phyloP scores from a whole-genome alignment of 768 basidiomycete genomes.

The Rhodotorula babjevae region DNA sequence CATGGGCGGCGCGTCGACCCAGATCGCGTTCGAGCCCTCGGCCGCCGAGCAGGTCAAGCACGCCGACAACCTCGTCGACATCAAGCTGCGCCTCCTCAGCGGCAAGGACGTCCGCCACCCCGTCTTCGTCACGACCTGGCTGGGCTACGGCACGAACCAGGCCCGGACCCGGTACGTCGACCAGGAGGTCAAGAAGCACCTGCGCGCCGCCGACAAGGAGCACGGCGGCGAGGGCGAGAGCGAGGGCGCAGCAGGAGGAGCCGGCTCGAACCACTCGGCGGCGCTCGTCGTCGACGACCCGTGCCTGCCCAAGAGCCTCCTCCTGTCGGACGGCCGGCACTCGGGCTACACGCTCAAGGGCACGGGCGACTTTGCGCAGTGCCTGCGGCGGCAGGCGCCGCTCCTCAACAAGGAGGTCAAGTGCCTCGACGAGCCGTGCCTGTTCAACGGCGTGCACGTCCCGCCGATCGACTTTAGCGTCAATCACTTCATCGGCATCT shows the following conservation, averaged over 20 bases:
- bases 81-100: conserved; percentile 70
- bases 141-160: conserved; percentile 96
- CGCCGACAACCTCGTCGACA: conserved; percentile 66
- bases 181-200: conserved; percentile 52
- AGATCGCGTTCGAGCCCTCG: conserved; percentile 93
- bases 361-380: conserved; percentile 84
- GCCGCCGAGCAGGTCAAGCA: conserved; percentile 53
- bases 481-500: conserved; percentile 91
- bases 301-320: conserved; percentile 75
- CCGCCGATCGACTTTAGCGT: conserved; percentile 90
- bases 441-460: conserved; percentile 90
- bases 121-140: conserved; percentile 97
- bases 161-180: conserved; percentile 90
- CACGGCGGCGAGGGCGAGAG: conserved; percentile 19
- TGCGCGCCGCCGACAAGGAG: conserved; percentile 28
- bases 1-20: conserved; percentile 98
- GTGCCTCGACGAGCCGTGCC: conserved; percentile 77
- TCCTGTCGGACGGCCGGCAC: conserved; percentile 57
- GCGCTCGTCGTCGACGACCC: conserved; percentile 64
- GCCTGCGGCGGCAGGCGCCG: conserved; percentile 65
- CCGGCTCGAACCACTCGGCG: conserved; percentile 25
- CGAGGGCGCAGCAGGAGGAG: too few relatives aligned
- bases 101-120: conserved; percentile 83
- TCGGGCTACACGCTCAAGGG: conserved; percentile 66
- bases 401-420: conserved; percentile 78